These are phyloP conservation scores for Selenicereus undatus DNA, from an alignment of 148 eudicot genomes.

Conservation along the genomic window DNA sequence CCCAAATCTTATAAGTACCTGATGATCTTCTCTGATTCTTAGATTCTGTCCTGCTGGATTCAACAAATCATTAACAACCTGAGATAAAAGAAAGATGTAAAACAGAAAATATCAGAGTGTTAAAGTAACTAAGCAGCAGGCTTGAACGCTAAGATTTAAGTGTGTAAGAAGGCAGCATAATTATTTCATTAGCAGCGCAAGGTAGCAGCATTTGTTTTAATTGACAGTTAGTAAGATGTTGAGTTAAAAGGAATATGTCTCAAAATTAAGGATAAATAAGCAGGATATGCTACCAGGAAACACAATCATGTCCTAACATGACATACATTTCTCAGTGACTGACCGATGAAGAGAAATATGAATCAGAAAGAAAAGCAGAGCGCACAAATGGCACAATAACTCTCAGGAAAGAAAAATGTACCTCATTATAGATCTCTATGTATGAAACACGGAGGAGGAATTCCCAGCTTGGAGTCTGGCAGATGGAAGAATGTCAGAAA, in stretches of 20 bases:
- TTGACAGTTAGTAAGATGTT: neutral
- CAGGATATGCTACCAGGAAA: neutral
- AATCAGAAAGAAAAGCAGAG: conserved; percentile 15
- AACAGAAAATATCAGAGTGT: conserved; percentile 11
- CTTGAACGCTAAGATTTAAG: neutral
- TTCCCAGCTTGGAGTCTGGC: conserved; percentile 91
- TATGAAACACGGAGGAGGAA: conserved; percentile 95
- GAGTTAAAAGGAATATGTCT: neutral
- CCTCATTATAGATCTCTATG: conserved; percentile 97
- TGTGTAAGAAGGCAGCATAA: neutral
- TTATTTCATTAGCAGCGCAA: no score
- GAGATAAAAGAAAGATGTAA: conserved; percentile 19
- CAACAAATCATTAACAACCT: conserved; percentile 97
- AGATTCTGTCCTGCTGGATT: conserved; percentile 98
- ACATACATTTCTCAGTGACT: neutral
- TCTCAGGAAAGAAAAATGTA: conserved; percentile 15
- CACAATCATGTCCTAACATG: neutral
- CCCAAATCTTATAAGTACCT: conserved; percentile 42
- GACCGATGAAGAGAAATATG: neutral
- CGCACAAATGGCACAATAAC: neutral
- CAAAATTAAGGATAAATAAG: neutral
- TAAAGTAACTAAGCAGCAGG: conserved; percentile 10
- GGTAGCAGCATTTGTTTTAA: no score
- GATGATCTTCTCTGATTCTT: conserved; percentile 88
- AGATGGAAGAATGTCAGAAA: conserved; percentile 23